phyloP scores from a whole-genome alignment of 163 green algal species.

The Prototheca wickerhamii region DNA sequence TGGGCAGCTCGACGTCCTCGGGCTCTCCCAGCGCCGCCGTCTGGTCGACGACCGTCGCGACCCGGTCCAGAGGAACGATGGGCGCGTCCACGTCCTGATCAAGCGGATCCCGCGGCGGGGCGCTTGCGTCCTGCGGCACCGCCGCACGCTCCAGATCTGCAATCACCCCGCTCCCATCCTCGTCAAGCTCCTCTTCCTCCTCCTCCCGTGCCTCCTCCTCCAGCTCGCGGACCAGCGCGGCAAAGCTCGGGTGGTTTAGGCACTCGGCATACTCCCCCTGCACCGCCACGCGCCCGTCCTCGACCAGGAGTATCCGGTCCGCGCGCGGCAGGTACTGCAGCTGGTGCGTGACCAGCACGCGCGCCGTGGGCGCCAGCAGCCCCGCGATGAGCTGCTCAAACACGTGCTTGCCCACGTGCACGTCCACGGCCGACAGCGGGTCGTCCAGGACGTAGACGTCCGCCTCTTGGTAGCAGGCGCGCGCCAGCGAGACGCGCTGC shows the following conservation, averaged over 20 bases:
- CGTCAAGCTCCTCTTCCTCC: background rate
- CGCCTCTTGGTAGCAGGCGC: conserved; percentile 37
- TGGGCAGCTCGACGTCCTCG: too few relatives aligned
- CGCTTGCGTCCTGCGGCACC: background rate
- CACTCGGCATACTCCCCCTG: conserved; percentile 41
- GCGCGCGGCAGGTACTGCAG: conserved; percentile 34
- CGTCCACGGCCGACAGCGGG: conserved; percentile 58
- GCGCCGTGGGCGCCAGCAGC: conserved; percentile 34
- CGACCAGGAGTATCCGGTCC: conserved; percentile 34
- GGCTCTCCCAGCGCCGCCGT: too few relatives aligned
- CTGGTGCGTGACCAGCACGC: conserved; percentile 71
- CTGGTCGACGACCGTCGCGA: too few relatives aligned
- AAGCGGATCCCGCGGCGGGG: background rate
- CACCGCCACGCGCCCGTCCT: conserved; percentile 24
- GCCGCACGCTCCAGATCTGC: background rate
- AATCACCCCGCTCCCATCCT: background rate
- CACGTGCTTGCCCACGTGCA: conserved; percentile 51
- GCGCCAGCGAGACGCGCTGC: conserved; percentile 35
- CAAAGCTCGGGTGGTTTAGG: conserved; percentile 18
- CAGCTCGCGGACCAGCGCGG: conserved; percentile 34
- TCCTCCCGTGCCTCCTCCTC: conserved; percentile 18
- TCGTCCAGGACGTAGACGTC: conserved; percentile 62
- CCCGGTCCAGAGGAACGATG: too few relatives aligned
- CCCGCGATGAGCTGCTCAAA: conserved; percentile 42
- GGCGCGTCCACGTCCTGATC: too few relatives aligned